Base-by-base conservation (phyloP, 2,329 filamentous ascomycete genomes). In the Cordyceps fumosorosea region DNA sequence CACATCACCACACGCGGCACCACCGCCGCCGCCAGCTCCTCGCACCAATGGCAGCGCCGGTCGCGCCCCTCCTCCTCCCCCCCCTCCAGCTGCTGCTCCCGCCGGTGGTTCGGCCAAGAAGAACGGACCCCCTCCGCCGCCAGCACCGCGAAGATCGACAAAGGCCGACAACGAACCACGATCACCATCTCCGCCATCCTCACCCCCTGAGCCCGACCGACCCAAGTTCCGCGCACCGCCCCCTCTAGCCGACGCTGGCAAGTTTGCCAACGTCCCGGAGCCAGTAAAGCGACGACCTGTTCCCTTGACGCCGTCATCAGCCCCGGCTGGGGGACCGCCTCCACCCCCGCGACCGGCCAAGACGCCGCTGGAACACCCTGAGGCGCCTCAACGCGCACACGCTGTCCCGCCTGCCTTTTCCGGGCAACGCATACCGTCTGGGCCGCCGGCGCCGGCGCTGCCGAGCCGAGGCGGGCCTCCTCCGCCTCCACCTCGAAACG, bases 201-300 rank as follows among this genome's bases (percentile, higher is more conserved):
- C 52, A 1, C 56, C 62, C 10, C 44, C 56, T 11, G 56, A 54
- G 24, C 56, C 62, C 8, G 42, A 48, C 24, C 83, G 87, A 57
- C 85, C 85, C 10, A 83, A 82, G 68, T 98, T 96, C 77, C 84
- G 87, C 66, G 93, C 91, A 10, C 95, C 95, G 52, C 95, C 95
- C 40, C 90, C 93, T 2, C 77, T 98, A 64, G 86, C 91, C 61
- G 93, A 96, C 73, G 95, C 95, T 63, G 95, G 95, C 44, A 96
- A 91, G 75, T 95, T 86, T 71, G 91, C 89, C 3, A 81, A 87
- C 76, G 82, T 73, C 68, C 78, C 70, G 74, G 56, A 61, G 37
- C 55, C 61, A 5, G 60, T 63, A 12, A 64, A 72, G 29, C 57
- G 57, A 20, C 67, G 70, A 32, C 66, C 69, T 16, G 69, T 68